Base-by-base conservation (phyloP, 352 stramenopile species). In the Elongisporangium anandrum region DNA sequence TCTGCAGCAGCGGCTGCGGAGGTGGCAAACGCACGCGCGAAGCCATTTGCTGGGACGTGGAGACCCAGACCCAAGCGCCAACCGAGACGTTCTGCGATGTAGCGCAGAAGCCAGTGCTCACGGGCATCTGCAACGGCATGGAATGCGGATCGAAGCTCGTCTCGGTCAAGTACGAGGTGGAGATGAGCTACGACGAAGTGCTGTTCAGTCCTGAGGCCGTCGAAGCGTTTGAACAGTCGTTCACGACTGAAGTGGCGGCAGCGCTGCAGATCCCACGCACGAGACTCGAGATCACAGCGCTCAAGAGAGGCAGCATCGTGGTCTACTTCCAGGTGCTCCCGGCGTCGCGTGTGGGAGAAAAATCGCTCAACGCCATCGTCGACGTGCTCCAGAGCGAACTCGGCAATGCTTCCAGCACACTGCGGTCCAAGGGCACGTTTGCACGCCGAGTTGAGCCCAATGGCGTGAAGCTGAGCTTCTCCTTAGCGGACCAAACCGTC, bases 111-210 rank as follows among this genome's bases (percentile, higher is more conserved):
- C 81, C 81, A 4, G 77, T 77, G 26, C 62, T 81, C 20, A 75
- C 79, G 17, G 77, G 72, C 10, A 88, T 90, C 22, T 90, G 81
- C 73, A 90, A 90, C 48, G 73, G 81, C 38, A 88, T 91, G 66
- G 79, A 89, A 51, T 91, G 81, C 53, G 81, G 81, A 13, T 87
- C 77, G 16, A 89, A 87, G 59, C 70, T 86, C 16, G 77, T 90
- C 21, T 70, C 74, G 10, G 72, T 89, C 54, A 74, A 69, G 54
- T 91, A 89, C 65, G 59, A 87, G 58, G 72, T 91, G 8, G 79
- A 91, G 64, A 88, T 88, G 69, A 79, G 78, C 56, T 91, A 79
- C 65, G 79, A 91, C 57, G 81, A 91, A 52, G 74, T 91, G 39
- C 65, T 90, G 17, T 89, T 89, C 56, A 85, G 73, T 1, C 57